Percentiles rank a stretch among this genome's conserved stretches.
Conservation (phyloP, 805 yeast species). For the Priceomyces castillae region DNA sequence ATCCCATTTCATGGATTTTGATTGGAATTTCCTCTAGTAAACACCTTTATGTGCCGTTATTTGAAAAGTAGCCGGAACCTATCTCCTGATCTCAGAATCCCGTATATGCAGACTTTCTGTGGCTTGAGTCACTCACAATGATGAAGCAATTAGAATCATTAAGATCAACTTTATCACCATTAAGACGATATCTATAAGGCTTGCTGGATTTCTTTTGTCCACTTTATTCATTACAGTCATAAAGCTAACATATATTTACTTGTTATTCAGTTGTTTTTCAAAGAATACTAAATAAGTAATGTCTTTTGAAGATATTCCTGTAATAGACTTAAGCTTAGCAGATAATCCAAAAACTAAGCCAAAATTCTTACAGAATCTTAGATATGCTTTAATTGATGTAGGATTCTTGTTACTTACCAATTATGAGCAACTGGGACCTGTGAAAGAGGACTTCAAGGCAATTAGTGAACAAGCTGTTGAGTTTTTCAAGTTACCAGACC, state of each 20-base stretch:
- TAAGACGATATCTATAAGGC: too few relatives aligned
- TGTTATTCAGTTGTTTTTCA: too few relatives aligned
- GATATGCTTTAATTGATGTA: conserved; percentile 50
- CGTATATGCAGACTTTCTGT: conserved; percentile 1
- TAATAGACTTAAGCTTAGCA: conserved; percentile 44
- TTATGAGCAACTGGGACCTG: conserved; percentile 40
- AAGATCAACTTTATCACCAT: too few relatives aligned
- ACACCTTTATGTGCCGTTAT: too few relatives aligned
- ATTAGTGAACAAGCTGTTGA: conserved; percentile 39
- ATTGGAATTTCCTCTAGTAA: too few relatives aligned
- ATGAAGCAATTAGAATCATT: neutral
- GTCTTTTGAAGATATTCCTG: conserved; percentile 42
- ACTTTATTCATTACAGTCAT: too few relatives aligned
- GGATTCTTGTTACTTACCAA: conserved; percentile 53
- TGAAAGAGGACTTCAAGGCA: conserved; percentile 31
- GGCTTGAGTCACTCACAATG: neutral
- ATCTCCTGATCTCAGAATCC: too few relatives aligned
- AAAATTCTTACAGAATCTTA: conserved; percentile 37
- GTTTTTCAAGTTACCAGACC: conserved; percentile 47
- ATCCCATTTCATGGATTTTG: too few relatives aligned
- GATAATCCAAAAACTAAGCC: conserved; percentile 41
- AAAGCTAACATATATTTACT: too few relatives aligned
- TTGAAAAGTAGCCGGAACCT: too few relatives aligned
- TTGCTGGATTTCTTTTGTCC: too few relatives aligned
- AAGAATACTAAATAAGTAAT: conserved; percentile 17